Base-by-base conservation (phyloP, 495 filamentous ascomycete species). In the Sordaria brevicollis region DNA sequence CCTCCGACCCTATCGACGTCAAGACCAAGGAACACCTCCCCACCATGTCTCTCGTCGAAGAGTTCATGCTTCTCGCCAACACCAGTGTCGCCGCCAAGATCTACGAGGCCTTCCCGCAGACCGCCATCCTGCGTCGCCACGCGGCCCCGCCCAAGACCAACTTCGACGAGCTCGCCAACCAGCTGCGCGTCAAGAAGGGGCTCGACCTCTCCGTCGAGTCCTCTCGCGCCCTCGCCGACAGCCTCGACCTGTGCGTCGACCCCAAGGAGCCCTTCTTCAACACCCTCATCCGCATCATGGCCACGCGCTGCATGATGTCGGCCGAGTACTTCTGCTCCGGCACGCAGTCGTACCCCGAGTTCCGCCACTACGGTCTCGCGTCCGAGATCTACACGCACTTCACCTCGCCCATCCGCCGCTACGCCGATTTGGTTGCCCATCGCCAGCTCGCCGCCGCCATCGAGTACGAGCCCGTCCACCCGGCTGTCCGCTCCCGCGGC, bases 61-160 rank as follows among this genome's bases (percentile, higher is more conserved):
- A 99, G 75, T 98, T 99, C 84, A 99, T 99, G 95, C 86, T 98
- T 75, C 92, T 98, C 76, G 95, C 96, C 83, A 99, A 98, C 80
- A 97, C 92, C 76, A 92, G 89, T 71, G 95, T 99, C 31, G 95
- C 93, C 7, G 82, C 87, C 41, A 96, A 92, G 76, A 92, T 96
- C 74, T 92, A 94, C 81, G 85, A 89, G 67, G 87, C 93, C 13
- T 98, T 97, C 83, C 93, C 95, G 0, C 94, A 97, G 78, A 98
- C 94, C 2, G 96, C 96, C 43, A 87, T 99, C 76, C 88, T 99
- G 9, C 91, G 95, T 66, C 88, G 95, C 36, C 95, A 99, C 84
- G 92, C 87, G 36, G 90, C 94, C 13, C 95, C 95, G 1, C 95
- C 96, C 4, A 92, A 92, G 68, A 92, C 92, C 70, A 98, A 97